A percentile compares a stretch with the other conserved stretches of the same genome.
phyloP scores from a whole-genome alignment of 441 rosid genomes.

The Eutrema salsugineum region DNA sequence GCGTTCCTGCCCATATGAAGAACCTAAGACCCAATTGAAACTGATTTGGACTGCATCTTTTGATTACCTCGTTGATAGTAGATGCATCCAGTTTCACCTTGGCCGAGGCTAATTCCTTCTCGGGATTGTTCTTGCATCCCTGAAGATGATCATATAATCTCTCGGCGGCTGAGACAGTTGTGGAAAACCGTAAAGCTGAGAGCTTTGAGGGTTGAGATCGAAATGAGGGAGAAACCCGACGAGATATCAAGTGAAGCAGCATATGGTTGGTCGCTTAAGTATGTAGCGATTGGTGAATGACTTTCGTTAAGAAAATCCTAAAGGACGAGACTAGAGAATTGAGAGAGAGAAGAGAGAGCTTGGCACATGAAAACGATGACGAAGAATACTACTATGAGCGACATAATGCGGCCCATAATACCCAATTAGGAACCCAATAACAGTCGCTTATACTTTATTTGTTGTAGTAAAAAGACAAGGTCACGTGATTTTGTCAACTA shows the following conservation, averaged over 20 bases:
- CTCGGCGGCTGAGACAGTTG: conserved; percentile 43
- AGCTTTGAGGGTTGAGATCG: conserved; percentile 11
- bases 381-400: neutral
- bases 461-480: neutral
- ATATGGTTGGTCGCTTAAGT: neutral
- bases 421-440: neutral
- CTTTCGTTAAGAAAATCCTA: neutral
- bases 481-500: neutral
- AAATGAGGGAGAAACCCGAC: neutral
- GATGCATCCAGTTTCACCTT: conserved; percentile 46
- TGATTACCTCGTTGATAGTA: conserved; percentile 56
- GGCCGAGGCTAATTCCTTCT: conserved; percentile 17
- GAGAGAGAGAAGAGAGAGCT: neutral
- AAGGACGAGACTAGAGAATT: neutral
- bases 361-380: neutral
- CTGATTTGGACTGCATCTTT: conserved; percentile 41
- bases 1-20: conserved; percentile 80
- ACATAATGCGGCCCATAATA: neutral
- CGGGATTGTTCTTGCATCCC: conserved; percentile 37
- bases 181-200: conserved; percentile 21
- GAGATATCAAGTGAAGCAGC: conserved; percentile 7
- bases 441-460: neutral
- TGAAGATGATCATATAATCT: conserved; percentile 44
- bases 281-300: neutral
- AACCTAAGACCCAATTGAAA: conserved; percentile 61